These are phyloP conservation scores for Leccinellum luteum DNA, from an alignment of 768 basidiomycete genomes.

Conservation along the genomic window DNA sequence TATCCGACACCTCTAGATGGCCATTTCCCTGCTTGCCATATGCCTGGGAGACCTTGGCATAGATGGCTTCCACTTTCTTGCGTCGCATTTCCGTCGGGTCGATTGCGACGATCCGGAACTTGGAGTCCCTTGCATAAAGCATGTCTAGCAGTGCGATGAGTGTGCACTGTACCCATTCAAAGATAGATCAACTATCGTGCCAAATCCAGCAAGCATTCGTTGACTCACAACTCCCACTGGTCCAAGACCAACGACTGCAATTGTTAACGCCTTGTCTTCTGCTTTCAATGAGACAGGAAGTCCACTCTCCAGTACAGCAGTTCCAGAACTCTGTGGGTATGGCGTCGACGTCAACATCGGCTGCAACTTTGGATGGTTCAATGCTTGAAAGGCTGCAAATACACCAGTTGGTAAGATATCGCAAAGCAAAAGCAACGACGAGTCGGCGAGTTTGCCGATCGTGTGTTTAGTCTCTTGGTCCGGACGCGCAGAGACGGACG, in stretches of 20 bases:
- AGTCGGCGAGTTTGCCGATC: slow-evolving; percentile 50
- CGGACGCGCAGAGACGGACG: slow-evolving; percentile 10
- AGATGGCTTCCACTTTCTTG: slow-evolving; percentile 58
- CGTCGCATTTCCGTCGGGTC: slow-evolving; percentile 59
- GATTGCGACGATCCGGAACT: slow-evolving; percentile 59
- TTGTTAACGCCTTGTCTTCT: slow-evolving; percentile 52
- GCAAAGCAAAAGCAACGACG: slow-evolving; percentile 66
- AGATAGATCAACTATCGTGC: not conserved
- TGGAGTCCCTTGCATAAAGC: slow-evolving; percentile 42
- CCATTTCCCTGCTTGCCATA: slow-evolving; percentile 29
- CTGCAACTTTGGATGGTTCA: slow-evolving; percentile 69
- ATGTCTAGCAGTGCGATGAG: slow-evolving; percentile 62
- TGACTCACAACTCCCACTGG: slow-evolving; percentile 66
- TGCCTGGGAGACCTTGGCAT: slow-evolving; percentile 48
- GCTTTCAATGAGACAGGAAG: slow-evolving; percentile 31
- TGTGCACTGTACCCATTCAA: slow-evolving; percentile 44
- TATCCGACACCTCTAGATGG: slow-evolving; percentile 48
- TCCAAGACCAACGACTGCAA: slow-evolving; percentile 73
- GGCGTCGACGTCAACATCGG: slow-evolving; percentile 57
- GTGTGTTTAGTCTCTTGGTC: slow-evolving; percentile 34
- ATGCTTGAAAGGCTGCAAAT: slow-evolving; percentile 69
- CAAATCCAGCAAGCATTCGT: not conserved
- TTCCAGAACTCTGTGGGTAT: slow-evolving; percentile 46
- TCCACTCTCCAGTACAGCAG: slow-evolving; percentile 2
- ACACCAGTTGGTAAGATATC: slow-evolving; percentile 82